Conservation (phyloP, 768 basidiomycete species). For the Leccinum broughii region DNA sequence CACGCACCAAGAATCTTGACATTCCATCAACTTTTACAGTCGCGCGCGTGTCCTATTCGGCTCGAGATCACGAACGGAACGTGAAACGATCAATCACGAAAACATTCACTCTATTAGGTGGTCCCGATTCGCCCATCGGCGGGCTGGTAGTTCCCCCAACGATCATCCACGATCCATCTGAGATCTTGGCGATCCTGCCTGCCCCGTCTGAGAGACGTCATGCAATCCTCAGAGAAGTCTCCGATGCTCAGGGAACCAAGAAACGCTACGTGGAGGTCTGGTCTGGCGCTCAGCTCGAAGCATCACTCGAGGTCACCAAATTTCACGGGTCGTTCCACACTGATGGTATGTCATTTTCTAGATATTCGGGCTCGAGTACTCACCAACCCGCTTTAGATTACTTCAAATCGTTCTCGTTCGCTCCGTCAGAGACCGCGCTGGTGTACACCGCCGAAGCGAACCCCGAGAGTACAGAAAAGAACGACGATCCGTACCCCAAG, state of each 20-base stretch:
- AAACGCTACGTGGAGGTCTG: conserved; percentile 64
- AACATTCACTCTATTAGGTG: conserved; percentile 31
- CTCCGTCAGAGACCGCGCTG: conserved; percentile 50
- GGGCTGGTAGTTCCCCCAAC: conserved; percentile 13
- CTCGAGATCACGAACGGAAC: conserved; percentile 53
- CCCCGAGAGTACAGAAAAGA: conserved; percentile 20
- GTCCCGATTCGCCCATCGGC: conserved; percentile 15
- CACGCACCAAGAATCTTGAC: background rate
- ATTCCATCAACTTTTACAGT: conserved; percentile 22
- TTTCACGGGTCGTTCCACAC: conserved; percentile 59
- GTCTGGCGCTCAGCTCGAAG: conserved; percentile 43
- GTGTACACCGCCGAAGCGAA: conserved; percentile 65
- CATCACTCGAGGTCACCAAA: conserved; percentile 56
- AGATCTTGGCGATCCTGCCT: conserved; percentile 40
- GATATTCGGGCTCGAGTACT: background rate
- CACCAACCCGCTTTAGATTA: conserved; percentile 40
- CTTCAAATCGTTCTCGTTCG: conserved; percentile 53
- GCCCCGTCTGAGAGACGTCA: conserved; percentile 45
- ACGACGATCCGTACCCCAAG: conserved; percentile 36
- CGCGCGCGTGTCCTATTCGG: conserved; percentile 46
- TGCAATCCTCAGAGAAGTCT: conserved; percentile 46
- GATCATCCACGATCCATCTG: conserved; percentile 26
- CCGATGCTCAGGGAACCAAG: conserved; percentile 29
- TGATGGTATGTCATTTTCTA: conserved; percentile 45
- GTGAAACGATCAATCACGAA: conserved; percentile 46